Conservation (phyloP, 305 asterid genomes). For the Stenogyne calaminthoides region DNA sequence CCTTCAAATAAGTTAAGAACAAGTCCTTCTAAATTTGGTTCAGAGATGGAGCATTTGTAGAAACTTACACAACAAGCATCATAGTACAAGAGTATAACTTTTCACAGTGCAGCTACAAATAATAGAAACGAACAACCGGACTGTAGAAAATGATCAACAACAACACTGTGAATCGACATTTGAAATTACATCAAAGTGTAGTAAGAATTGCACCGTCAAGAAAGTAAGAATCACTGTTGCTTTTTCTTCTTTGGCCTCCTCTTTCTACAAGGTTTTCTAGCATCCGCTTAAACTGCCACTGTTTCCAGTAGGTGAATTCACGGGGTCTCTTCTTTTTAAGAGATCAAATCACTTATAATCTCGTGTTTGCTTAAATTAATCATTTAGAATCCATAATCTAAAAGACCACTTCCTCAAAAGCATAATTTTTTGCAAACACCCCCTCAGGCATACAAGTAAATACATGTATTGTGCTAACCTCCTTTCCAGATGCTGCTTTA, state of each 20-base stretch:
- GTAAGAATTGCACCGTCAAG: slow-evolving; percentile 5
- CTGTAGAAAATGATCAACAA: background rate
- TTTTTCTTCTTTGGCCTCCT: slow-evolving; percentile 80
- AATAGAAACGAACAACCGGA: background rate
- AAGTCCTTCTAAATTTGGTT: background rate
- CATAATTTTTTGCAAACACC: background rate
- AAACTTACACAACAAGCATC: slow-evolving; percentile 7
- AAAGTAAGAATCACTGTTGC: slow-evolving; percentile 32
- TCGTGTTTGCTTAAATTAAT: too few species aligned
- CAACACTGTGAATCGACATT: background rate
- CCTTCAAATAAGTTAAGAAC: background rate
- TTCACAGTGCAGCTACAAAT: background rate
- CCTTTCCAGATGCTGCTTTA: slow-evolving; percentile 82
- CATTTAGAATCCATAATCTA: too few species aligned
- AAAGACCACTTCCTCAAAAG: too few species aligned
- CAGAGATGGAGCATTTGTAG: slow-evolving; percentile 11
- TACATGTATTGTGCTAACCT: slow-evolving; percentile 43
- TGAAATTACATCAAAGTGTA: background rate
- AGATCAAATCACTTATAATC: too few species aligned
- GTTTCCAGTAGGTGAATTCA: slow-evolving; percentile 66
- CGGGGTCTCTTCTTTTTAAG: slow-evolving; percentile 40
- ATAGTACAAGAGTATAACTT: slow-evolving; percentile 9
- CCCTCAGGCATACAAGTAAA: background rate
- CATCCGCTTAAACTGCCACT: slow-evolving; percentile 83
- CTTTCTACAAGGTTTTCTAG: slow-evolving; percentile 83